These are phyloP conservation scores for Zygosaccharomyces pseudobailii DNA, from an alignment of 1,139 yeast species.

Conservation along the genomic window DNA sequence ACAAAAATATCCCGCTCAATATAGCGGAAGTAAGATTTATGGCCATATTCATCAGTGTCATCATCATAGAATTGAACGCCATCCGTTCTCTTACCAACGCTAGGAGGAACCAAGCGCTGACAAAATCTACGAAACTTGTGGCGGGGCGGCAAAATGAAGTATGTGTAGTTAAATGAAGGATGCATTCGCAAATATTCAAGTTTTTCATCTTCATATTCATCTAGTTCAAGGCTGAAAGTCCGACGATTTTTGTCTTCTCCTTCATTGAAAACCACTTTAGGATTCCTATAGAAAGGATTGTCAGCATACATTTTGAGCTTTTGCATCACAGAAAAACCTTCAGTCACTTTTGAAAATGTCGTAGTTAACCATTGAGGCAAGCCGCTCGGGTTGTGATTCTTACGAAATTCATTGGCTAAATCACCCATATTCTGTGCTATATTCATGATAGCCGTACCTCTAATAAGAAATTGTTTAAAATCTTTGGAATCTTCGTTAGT, in stretches of 20 bases:
- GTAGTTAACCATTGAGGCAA: slow-evolving; percentile 4
- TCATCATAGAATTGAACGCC: slow-evolving; percentile 45
- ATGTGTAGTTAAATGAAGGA: slow-evolving; percentile 65
- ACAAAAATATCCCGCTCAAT: slow-evolving; percentile 43
- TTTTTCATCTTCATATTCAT: slow-evolving; percentile 44
- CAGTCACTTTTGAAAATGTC: slow-evolving; percentile 2
- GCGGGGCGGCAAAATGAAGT: slow-evolving; percentile 63
- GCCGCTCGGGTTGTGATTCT: slow-evolving; percentile 1
- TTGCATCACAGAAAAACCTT: slow-evolving; percentile 6
- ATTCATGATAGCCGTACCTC: slow-evolving; percentile 44
- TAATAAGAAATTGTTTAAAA: slow-evolving; percentile 38
- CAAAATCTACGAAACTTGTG: slow-evolving; percentile 65
- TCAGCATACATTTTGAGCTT: slow-evolving; percentile 17
- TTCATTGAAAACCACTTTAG: slow-evolving; percentile 33
- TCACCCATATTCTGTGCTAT: slow-evolving; percentile 37
- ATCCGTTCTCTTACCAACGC: slow-evolving; percentile 70
- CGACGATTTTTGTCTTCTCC: slow-evolving; percentile 34
- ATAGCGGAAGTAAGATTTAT: slow-evolving; percentile 46
- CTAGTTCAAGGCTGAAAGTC: slow-evolving; percentile 36
- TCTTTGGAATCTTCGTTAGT: slow-evolving; percentile 25
- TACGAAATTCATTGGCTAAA: slow-evolving; percentile 20
- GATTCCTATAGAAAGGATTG: slow-evolving; percentile 39
- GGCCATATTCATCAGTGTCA: slow-evolving; percentile 39
- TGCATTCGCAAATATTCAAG: slow-evolving; percentile 51
- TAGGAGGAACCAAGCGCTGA: slow-evolving; percentile 68